Percentiles rank a stretch among this genome's conserved stretches.
Evolutionary conservation across 352 stramenopile genomes (phyloP).

Genomic region (Thraustochytrium sp.): DNA sequence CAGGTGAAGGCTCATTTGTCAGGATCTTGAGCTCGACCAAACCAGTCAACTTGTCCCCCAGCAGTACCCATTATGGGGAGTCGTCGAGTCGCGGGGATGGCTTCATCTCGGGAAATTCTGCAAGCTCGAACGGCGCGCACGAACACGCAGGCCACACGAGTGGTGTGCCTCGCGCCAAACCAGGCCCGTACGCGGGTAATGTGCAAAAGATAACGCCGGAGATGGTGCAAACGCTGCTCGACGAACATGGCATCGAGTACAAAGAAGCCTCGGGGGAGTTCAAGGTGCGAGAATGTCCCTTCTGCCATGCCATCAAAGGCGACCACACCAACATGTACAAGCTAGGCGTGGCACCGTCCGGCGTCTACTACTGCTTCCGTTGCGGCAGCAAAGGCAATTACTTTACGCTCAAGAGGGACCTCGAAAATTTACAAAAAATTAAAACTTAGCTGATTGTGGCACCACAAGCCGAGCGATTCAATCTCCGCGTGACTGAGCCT

Average conservation of each 20-base stretch:
- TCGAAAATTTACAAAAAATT: background rate
- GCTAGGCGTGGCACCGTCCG: background rate
- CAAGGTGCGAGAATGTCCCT: constrained; percentile 17
- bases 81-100: too few species aligned
- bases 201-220: too few species aligned
- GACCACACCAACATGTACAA: constrained; percentile 39
- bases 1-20: too few species aligned
- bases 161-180: too few species aligned
- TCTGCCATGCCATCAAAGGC: constrained; percentile 11
- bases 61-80: too few species aligned
- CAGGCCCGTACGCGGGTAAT: too few species aligned
- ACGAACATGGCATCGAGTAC: background rate
- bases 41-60: too few species aligned
- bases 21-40: too few species aligned
- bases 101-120: too few species aligned
- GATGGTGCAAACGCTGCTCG: background rate
- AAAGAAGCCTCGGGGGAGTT: background rate
- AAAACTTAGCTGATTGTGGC: background rate
- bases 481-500: too few species aligned
- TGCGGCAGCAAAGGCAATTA: background rate
- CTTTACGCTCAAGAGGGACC: background rate
- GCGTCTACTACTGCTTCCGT: constrained; percentile 13
- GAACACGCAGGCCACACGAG: too few species aligned
- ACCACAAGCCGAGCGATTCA: background rate
- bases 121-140: too few species aligned